Percentiles rank a stretch among this genome's conserved stretches.
phyloP scores from a whole-genome alignment of 148 eudicot species.

The Camellia granthamiana region DNA sequence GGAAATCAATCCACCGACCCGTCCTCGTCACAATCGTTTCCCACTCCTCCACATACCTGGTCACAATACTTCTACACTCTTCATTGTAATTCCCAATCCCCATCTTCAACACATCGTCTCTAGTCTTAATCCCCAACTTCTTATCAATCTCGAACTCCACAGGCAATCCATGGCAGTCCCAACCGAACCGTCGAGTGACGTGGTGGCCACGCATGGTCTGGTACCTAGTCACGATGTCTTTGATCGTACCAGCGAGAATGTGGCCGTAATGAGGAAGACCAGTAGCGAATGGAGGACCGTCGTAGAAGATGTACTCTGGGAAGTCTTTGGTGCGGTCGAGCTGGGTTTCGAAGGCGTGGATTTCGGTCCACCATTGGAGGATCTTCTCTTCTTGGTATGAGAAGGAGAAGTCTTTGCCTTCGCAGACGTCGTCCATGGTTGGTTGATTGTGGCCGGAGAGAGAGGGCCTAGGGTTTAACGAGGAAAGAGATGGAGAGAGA shows the following conservation, averaged over 20 bases:
- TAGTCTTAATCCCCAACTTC: slow-evolving; percentile 58
- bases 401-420: slow-evolving; percentile 88
- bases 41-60: slow-evolving; percentile 86
- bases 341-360: slow-evolving; percentile 81
- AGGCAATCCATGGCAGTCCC: slow-evolving; percentile 95
- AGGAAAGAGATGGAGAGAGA: no score
- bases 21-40: slow-evolving; percentile 67
- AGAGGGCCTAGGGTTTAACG: no score
- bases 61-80: slow-evolving; percentile 84
- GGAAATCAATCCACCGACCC: slow-evolving; percentile 94
- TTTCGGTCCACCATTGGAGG: slow-evolving; percentile 59
- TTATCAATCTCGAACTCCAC: slow-evolving; percentile 85
- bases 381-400: slow-evolving; percentile 69
- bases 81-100: slow-evolving; percentile 89
- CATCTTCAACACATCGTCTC: slow-evolving; percentile 72
- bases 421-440: slow-evolving; percentile 85
- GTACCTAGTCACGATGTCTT: slow-evolving; percentile 87
- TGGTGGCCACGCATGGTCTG: slow-evolving; percentile 84
- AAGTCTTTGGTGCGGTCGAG: slow-evolving; percentile 43
- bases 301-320: slow-evolving; percentile 89
- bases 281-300: slow-evolving; percentile 93
- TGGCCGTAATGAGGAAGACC: slow-evolving; percentile 97
- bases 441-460: no score
- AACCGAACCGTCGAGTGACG: slow-evolving; percentile 88
- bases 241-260: slow-evolving; percentile 84